These are phyloP conservation scores for Elaphomyces granulatus DNA, from an alignment of 495 filamentous ascomycete species.

Conservation along the genomic window DNA sequence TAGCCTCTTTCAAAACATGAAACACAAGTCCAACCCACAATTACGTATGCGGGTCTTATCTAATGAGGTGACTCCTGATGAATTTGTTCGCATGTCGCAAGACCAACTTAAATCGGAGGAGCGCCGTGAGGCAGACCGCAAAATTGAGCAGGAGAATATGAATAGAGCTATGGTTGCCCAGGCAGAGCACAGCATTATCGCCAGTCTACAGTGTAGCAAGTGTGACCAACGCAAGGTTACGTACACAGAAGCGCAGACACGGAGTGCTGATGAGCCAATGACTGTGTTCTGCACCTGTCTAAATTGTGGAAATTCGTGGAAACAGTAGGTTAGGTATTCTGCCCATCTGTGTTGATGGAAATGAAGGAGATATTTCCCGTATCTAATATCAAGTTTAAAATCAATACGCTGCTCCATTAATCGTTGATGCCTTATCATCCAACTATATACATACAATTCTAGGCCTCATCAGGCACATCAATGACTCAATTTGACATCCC, in stretches of 20 bases:
- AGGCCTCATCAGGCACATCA: no score
- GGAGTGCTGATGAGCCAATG: constrained; percentile 66
- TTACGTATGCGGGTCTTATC: constrained; percentile 61
- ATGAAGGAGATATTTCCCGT: no score
- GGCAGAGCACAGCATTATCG: constrained; percentile 74
- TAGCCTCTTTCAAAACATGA: constrained; percentile 83
- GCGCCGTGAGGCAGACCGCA: constrained; percentile 48
- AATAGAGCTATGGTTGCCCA: constrained; percentile 85
- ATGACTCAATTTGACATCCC: no score
- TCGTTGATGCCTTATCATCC: no score
- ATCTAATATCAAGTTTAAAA: no score
- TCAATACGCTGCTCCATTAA: no score
- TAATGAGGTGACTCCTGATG: constrained; percentile 52
- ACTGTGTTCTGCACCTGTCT: constrained; percentile 35
- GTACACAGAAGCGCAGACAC: constrained; percentile 91
- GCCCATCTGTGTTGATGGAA: no score
- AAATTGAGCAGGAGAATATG: constrained; percentile 80
- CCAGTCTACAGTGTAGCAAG: constrained; percentile 71
- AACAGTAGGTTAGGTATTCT: constrained; percentile 19
- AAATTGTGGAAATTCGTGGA: constrained; percentile 39
- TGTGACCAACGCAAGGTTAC: constrained; percentile 86
- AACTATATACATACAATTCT: no score
- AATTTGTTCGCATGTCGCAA: constrained; percentile 58
- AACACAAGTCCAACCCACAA: constrained; percentile 70
- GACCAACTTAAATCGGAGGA: constrained; percentile 70